Evolutionary conservation across 1,139 yeast species (phyloP), one percentile per base, ranked within the genome.

Genomic region (Hyphopichia pseudoburtonii): DNA sequence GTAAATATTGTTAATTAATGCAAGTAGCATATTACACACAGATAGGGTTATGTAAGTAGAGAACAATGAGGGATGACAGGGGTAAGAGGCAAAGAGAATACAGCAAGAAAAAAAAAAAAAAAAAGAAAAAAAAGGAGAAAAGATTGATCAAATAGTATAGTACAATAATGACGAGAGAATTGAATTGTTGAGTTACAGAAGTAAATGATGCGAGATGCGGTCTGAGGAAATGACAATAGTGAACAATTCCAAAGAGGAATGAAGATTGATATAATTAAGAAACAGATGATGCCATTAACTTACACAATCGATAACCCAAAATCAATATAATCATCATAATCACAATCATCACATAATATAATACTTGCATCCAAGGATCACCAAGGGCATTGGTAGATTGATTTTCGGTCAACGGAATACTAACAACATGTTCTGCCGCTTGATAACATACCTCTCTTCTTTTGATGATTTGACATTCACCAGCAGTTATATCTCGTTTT

Each of bases 361-460:
- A 12, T 40, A 62, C 59, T 34, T 51, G 50, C 15, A 55, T 45
- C 30, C 57, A 43, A 21, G 48, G 42, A 38, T 47, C 52, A 51
- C 53, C 47, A 11, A 56, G 45, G 12, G 48, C 38, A 28, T 47
- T 41, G 14, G 49, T 32, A 8, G 49, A 33, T 37, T 56, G 61
- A 14, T 63, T 64, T 38, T 65, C 70, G 2, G 65, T 56, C 23
- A 68, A 52, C 2, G 76, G 76, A 21, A 71, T 70, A 42, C 69
- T 61, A 8, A 70, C 70, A 22, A 70, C 74, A 41, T 66, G 64
- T 36, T 66, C 73, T 1, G 73, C 70, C 1, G 76, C 75, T 43
- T 60, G 70, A 37, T 53, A 62, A 38, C 77, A 71, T 17, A 70
- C 54, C 14, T 64, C 64, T 43, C 77, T 51, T 39, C 77, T 51